phyloP scores from a whole-genome alignment of 2,329 filamentous ascomycete species.

The Trichoderma aggressivum region DNA sequence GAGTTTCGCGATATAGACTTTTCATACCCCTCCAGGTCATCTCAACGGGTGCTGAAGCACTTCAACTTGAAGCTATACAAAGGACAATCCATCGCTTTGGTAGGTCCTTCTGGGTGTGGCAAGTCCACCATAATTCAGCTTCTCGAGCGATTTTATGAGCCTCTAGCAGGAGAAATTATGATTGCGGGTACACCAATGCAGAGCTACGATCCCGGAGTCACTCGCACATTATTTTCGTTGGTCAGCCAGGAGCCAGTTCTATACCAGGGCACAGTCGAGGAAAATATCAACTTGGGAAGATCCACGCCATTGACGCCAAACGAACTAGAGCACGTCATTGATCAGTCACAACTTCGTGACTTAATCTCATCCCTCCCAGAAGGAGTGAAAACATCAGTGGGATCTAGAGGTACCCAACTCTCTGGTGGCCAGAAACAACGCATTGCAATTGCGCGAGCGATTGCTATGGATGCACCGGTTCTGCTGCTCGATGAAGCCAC shows the following conservation, averaged over 20 bases:
- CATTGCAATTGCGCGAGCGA: constrained; percentile 17
- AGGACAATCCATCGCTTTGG: constrained; percentile 46
- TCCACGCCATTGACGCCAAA: constrained; percentile 24
- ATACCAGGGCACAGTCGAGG: constrained; percentile 45
- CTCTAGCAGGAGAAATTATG: neutral
- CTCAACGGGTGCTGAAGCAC: constrained; percentile 39
- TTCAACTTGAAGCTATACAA: constrained; percentile 35
- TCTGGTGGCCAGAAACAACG: constrained; percentile 21
- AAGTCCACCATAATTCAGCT: constrained; percentile 41
- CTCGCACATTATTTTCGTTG: neutral
- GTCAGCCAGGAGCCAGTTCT: constrained; percentile 41
- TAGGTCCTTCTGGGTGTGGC: constrained; percentile 44
- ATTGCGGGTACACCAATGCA: neutral
- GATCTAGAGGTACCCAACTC: constrained; percentile 44
- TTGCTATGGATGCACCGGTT: neutral
- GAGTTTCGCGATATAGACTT: constrained; percentile 28
- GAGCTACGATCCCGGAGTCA: neutral
- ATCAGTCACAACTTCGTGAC: constrained; percentile 50
- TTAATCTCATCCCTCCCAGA: constrained; percentile 79
- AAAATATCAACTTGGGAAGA: constrained; percentile 45
- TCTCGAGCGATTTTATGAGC: constrained; percentile 40
- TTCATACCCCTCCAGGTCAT: constrained; percentile 43
- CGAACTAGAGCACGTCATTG: constrained; percentile 27
- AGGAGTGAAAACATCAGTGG: constrained; percentile 82
- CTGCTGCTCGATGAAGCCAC: constrained; percentile 12